These are phyloP conservation scores for Saccharomycopsis capsularis DNA, from an alignment of 805 yeast genomes.

Conservation along the genomic window DNA sequence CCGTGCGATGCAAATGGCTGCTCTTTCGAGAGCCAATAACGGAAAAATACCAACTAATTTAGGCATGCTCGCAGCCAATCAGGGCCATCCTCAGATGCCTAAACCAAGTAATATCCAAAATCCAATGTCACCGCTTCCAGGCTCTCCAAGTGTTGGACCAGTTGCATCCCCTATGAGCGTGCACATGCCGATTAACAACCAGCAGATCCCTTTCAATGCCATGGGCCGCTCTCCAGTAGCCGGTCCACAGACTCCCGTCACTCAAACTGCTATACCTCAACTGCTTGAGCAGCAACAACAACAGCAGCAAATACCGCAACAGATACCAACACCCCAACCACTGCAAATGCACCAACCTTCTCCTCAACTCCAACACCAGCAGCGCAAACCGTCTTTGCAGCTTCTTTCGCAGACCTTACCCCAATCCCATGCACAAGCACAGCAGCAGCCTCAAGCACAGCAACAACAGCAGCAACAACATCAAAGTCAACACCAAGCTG, in stretches of 20 bases:
- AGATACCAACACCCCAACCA: not conserved
- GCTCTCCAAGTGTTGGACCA: not conserved
- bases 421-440: not conserved
- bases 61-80: constrained; percentile 16
- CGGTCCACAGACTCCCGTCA: not conserved
- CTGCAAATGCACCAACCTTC: no score
- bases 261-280: not conserved
- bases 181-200: not conserved
- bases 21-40: constrained; percentile 14
- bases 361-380: not conserved
- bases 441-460: constrained; percentile 21
- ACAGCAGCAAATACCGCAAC: not conserved
- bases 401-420: constrained; percentile 9
- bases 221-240: not conserved
- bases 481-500: constrained; percentile 20
- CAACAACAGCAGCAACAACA: constrained; percentile 22
- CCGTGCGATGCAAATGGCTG: constrained; percentile 3
- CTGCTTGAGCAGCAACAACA: not conserved
- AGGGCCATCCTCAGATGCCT: constrained; percentile 11
- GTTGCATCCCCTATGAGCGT: not conserved
- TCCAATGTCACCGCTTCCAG: not conserved
- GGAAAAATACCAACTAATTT: constrained; percentile 8
- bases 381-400: constrained; percentile 7
- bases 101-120: not conserved
- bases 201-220: not conserved